phyloP scores from a whole-genome alignment of 495 filamentous ascomycete genomes.

The Aspergillus haitiensis region DNA sequence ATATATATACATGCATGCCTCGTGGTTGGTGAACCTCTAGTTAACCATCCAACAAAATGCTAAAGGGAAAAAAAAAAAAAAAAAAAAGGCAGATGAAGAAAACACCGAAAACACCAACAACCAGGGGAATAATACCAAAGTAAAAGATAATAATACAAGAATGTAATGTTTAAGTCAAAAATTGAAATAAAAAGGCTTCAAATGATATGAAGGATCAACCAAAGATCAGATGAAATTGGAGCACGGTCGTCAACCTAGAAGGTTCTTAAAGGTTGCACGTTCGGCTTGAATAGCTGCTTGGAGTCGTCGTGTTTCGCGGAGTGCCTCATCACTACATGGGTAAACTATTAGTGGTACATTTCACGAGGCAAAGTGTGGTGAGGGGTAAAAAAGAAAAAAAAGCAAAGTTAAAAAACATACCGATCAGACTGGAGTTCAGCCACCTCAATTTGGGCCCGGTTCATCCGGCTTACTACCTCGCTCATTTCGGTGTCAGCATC shows the following conservation, averaged over 20 bases:
- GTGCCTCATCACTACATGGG: slow-evolving; percentile 71
- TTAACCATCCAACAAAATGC: neutral
- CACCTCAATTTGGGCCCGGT: slow-evolving; percentile 90
- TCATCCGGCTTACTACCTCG: slow-evolving; percentile 90
- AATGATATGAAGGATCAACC: too few relatives aligned
- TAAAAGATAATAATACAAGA: slow-evolving; percentile 1
- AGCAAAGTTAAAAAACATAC: slow-evolving; percentile 44
- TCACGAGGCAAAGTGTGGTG: neutral
- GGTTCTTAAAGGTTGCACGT: slow-evolving; percentile 53
- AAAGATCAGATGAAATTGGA: too few relatives aligned
- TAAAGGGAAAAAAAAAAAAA: neutral
- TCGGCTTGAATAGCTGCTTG: slow-evolving; percentile 63
- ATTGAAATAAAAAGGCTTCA: neutral
- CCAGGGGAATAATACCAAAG: slow-evolving; percentile 14
- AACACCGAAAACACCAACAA: slow-evolving; percentile 5
- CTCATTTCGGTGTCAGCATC: slow-evolving; percentile 93
- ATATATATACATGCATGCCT: slow-evolving; percentile 17
- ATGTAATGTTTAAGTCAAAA: neutral
- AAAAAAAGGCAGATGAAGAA: neutral
- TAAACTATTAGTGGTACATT: slow-evolving; percentile 31
- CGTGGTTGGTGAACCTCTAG: neutral
- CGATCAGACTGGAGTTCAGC: slow-evolving; percentile 86
- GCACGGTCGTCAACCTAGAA: slow-evolving; percentile 29
- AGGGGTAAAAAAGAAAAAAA: neutral
- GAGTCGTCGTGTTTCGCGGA: slow-evolving; percentile 76